Conservation (phyloP, 2,329 filamentous ascomycete genomes). For the Aspergillus ustus region DNA sequence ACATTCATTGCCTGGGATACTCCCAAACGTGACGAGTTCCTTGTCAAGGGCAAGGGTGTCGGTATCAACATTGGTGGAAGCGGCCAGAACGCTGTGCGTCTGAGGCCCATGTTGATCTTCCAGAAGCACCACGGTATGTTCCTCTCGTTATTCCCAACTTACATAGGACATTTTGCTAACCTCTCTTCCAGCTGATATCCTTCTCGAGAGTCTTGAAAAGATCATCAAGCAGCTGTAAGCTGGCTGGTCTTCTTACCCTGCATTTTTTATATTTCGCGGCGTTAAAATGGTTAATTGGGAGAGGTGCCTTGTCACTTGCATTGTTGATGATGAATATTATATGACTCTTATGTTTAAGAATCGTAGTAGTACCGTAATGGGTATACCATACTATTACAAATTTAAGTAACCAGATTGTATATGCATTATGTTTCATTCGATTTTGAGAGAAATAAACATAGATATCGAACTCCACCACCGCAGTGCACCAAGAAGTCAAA, state of each 20-base stretch:
- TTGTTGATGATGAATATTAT: conserved; percentile 8
- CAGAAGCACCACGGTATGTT: conserved; percentile 77
- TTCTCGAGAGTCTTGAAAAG: conserved; percentile 79
- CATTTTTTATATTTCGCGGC: conserved; percentile 8
- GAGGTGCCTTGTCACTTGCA: not conserved
- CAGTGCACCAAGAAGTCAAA: not conserved
- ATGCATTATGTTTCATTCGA: not conserved
- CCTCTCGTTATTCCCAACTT: conserved; percentile 1
- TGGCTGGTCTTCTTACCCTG: not conserved
- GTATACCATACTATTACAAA: not conserved
- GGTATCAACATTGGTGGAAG: conserved; percentile 89
- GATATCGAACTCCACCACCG: not conserved
- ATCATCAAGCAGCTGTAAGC: conserved; percentile 58
- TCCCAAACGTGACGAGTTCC: conserved; percentile 76
- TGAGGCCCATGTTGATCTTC: conserved; percentile 91
- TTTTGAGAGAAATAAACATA: not conserved
- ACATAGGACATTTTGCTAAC: conserved; percentile 20
- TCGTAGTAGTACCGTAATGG: not conserved
- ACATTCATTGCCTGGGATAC: conserved; percentile 94
- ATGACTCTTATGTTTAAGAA: conserved; percentile 5
- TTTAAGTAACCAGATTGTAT: not conserved
- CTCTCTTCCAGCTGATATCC: conserved; percentile 65
- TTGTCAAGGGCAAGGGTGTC: conserved; percentile 75
- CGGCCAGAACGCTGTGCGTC: conserved; percentile 73
- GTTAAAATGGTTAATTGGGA: conserved; percentile 13